These are phyloP conservation scores for Carex parvula DNA, from an alignment of 176 grass and related monocot species.

Conservation along the genomic window DNA sequence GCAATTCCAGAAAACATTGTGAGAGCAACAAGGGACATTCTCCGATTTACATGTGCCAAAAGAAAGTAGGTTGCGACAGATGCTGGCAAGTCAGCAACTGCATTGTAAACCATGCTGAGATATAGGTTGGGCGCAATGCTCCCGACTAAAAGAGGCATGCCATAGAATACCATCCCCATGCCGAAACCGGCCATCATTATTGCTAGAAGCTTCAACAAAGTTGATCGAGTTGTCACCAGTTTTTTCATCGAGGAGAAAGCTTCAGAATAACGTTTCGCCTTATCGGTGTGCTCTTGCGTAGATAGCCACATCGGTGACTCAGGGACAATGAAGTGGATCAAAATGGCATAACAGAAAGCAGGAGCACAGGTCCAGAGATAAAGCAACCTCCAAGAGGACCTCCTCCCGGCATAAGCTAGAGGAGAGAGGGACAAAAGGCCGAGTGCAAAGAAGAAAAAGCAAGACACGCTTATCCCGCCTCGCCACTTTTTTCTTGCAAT, in stretches of 20 bases:
- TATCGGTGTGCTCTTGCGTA: background rate
- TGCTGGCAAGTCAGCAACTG: conserved; percentile 52
- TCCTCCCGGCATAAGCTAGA: conserved; percentile 42
- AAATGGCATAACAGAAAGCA: conserved; percentile 39
- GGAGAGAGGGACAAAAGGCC: conserved; percentile 69
- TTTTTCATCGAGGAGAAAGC: conserved; percentile 40
- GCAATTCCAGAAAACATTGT: conserved; percentile 25
- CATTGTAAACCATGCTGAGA: conserved; percentile 64
- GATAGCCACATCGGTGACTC: conserved; percentile 79
- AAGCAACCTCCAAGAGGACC: conserved; percentile 54
- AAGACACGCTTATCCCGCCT: conserved; percentile 40
- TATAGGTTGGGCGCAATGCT: conserved; percentile 63
- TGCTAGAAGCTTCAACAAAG: conserved; percentile 42
- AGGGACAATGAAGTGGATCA: conserved; percentile 40
- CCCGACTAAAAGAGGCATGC: conserved; percentile 75
- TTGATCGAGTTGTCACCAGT: conserved; percentile 48
- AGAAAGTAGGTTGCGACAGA: conserved; percentile 37
- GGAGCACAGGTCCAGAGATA: conserved; percentile 65
- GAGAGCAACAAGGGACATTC: conserved; percentile 38
- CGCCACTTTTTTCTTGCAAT: conserved; percentile 55
- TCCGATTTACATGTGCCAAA: conserved; percentile 39
- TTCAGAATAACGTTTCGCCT: background rate
- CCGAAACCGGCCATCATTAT: conserved; percentile 57
- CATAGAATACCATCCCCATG: conserved; percentile 60
- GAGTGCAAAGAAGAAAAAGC: conserved; percentile 57